Base-by-base conservation (phyloP, 345 rosid species). In the Microcos paniculata region DNA sequence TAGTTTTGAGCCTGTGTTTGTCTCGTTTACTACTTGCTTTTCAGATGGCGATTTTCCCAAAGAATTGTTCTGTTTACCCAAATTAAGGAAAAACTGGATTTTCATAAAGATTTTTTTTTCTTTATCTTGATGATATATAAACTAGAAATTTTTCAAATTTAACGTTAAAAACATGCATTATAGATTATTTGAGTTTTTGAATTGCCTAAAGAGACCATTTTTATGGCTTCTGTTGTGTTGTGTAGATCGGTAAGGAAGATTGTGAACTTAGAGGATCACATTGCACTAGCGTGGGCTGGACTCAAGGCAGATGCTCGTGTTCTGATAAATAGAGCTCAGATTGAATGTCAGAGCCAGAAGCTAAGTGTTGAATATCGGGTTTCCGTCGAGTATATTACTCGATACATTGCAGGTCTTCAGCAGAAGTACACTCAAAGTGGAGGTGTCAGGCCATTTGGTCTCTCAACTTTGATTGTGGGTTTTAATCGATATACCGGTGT, bases 381-480 rank as follows among this genome's bases (percentile, higher is more conserved):
- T 7, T 89, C 93, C 0, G 93, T 89, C 42, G 96, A 91, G 78
- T 91, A 89, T 82, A 85, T 91, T 8, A 89, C 96, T 0, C 90
- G 91, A 8, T 91, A 86, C 78, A 89, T 91, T 78, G 96, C 96
- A 23, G 93, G 93, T 18, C 85, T 91, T 57, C 91, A 91, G 80
- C 93, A 91, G 82, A 91, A 91, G 81, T 91, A 91, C 58, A 91
- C 96, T 2, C 93, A 91, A 78, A 89, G 96, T 55, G 93, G 93
- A 66, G 96, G 93, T 73, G 93, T 89, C 73, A 85, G 89, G 48
- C 89, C 90, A 1, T 87, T 85, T 85, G 91, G 91, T 35, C 87
- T 88, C 72, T 88, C 89, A 0, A 85, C 91, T 28, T 70, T 88
- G 78, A 88, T 88, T 73, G 87, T 82, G 31, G 91, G 96, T 28